Base-by-base conservation (phyloP, 768 basidiomycete genomes). In the Tulasnella sp. region DNA sequence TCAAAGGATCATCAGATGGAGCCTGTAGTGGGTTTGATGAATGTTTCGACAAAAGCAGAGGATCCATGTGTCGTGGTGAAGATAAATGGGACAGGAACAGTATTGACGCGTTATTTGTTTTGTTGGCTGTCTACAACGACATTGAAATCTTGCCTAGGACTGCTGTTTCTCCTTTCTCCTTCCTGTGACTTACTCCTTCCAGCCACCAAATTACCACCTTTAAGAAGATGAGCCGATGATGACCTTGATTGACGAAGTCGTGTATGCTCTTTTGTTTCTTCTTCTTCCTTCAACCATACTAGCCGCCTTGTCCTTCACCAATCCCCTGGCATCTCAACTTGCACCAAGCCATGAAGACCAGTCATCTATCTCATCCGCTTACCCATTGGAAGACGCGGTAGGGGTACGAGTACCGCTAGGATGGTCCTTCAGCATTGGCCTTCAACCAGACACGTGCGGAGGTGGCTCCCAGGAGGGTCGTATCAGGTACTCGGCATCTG, bases 1-100 rank as follows among this genome's bases (percentile, higher is more conserved):
- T 63, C 8, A 62, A 30, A 5, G 62, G 42, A 45, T 63, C 52
- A 32, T 81, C 83, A 10, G 84, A 83, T 41, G 79, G 74, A 21
- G 79, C 78, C 65, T 87, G 83, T 29, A 86, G 77, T 2, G 85
- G 85, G 65, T 86, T 86, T 47, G 85, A 86, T 11, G 85, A 84
- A 67, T 86, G 85, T 61, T 80, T 80, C 8, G 85, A 85, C 61
- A 86, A 73, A 3, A 59, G n/a, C 29, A 24, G 19, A 19, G 27
- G 19, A 21, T 26, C 51, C 17, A 38, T 29, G 4, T 7, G 8
- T n/a, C 5, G 27, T 26, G 19, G 24, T 7, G 27, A 48, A n/a
- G n/a, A 48, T 11, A n/a, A 48, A 48, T 5, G 5, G 13, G 23
- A 52, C 51, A 8, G 9, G 51, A n/a, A 34, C 4, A 23, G 34